Conservation (phyloP, 1,284 basidiomycete genomes). For the Ceratobasidium sp. region DNA sequence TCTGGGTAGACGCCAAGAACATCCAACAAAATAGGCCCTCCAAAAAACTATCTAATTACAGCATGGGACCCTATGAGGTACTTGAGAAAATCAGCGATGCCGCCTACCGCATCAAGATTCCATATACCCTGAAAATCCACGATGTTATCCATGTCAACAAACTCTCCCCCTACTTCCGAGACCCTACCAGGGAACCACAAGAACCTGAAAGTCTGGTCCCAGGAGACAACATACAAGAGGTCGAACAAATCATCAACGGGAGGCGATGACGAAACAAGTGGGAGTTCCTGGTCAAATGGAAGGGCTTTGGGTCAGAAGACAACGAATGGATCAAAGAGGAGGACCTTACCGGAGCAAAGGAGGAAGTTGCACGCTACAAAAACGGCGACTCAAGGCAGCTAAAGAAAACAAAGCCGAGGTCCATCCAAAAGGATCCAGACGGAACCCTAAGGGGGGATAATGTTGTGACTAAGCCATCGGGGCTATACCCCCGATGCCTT, state of each 20-base stretch:
- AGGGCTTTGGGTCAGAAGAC: no score
- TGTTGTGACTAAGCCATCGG: conserved; percentile 52
- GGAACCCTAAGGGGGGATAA: not conserved
- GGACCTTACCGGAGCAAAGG: no score
- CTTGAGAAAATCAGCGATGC: conserved; percentile 51
- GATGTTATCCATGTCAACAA: conserved; percentile 57
- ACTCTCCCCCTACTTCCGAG: conserved; percentile 50
- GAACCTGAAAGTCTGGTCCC: conserved; percentile 39
- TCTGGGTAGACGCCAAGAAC: conserved; percentile 55
- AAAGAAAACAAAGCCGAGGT: not conserved
- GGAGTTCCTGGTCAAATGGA: no score
- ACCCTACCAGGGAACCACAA: not conserved
- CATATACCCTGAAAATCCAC: conserved; percentile 56
- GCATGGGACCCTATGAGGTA: conserved; percentile 59
- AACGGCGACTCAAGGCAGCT: not conserved
- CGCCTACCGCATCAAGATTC: conserved; percentile 57
- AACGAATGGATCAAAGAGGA: no score
- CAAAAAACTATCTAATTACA: conserved; percentile 57
- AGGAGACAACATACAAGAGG: conserved; percentile 45
- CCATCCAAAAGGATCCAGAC: not conserved
- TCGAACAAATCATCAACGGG: conserved; percentile 49
- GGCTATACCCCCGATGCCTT: no score
- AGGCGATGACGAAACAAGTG: no score
- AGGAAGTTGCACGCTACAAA: not conserved
- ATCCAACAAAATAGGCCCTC: conserved; percentile 54